phyloP scores from a whole-genome alignment of 2,329 filamentous ascomycete genomes.

The Fusarium sp. region DNA sequence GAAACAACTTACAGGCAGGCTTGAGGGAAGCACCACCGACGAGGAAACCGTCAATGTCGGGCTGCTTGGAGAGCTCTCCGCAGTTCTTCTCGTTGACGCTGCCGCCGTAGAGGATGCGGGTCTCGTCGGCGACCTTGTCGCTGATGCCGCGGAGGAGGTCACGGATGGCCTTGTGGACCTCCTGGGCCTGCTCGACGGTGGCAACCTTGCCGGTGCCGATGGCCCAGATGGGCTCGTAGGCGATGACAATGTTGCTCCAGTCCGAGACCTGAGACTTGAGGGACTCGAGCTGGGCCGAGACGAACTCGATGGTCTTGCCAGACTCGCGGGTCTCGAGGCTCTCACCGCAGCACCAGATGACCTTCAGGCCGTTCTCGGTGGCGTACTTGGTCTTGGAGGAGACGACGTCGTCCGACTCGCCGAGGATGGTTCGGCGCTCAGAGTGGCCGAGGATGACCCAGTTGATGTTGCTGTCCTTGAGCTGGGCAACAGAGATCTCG shows the following conservation, averaged over 20 bases:
- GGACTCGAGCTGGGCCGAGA: conserved; percentile 84
- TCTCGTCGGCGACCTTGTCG: conserved; percentile 79
- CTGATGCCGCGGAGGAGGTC: conserved; percentile 83
- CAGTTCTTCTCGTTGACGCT: conserved; percentile 99
- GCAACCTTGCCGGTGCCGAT: conserved; percentile 94
- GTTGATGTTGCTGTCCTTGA: conserved; percentile 85
- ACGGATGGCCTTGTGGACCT: conserved; percentile 91
- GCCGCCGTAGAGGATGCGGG: conserved; percentile 94
- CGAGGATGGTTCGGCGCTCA: conserved; percentile 88
- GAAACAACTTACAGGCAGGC: conserved; percentile 77
- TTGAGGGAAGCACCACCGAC: conserved; percentile 97
- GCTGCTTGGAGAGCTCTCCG: conserved; percentile 86
- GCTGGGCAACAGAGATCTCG: conserved; percentile 91
- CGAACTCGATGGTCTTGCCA: conserved; percentile 82
- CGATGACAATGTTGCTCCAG: conserved; percentile 94
- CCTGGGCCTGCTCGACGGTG: conserved; percentile 87
- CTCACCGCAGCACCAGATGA: conserved; percentile 98
- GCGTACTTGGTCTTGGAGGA: conserved; percentile 95
- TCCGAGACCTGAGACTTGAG: conserved; percentile 79
- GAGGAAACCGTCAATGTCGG: conserved; percentile 97
- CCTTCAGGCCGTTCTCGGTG: conserved; percentile 81
- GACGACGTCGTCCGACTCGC: conserved; percentile 84
- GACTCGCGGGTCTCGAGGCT: conserved; percentile 90
- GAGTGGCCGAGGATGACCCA: conserved; percentile 96
- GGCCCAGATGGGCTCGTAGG: conserved; percentile 99